A percentile compares a stretch with the other conserved stretches of the same genome.
These are phyloP conservation scores for Discostella stelligeroides DNA, from an alignment of 108 stramenopile species.

Conservation along the genomic window DNA sequence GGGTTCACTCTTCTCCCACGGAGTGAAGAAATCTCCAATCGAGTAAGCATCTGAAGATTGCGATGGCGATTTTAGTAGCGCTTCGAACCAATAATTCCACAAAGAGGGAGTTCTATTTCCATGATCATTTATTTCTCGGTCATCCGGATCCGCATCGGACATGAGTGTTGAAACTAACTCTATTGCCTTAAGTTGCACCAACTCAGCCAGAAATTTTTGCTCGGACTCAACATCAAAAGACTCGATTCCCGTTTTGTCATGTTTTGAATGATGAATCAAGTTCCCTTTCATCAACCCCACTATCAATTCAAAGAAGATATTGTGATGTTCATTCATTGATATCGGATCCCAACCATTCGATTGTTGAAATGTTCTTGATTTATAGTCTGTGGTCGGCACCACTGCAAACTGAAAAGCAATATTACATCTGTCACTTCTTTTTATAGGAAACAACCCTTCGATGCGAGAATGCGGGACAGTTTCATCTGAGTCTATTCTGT, in stretches of 20 bases:
- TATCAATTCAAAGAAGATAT: constrained; percentile 37
- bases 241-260: neutral
- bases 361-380: neutral
- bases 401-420: constrained; percentile 12
- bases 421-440: neutral
- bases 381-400: constrained; percentile 14
- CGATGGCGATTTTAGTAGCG: constrained; percentile 32
- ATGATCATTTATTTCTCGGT: constrained; percentile 2
- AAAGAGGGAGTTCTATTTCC: constrained; percentile 34
- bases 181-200: constrained; percentile 31
- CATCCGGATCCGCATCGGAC: constrained; percentile 46
- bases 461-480: constrained; percentile 23
- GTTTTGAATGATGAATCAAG: neutral
- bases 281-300: constrained; percentile 44
- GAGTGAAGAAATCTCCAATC: constrained; percentile 37
- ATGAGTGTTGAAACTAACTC: constrained; percentile 35
- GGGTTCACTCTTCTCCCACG: constrained; percentile 26
- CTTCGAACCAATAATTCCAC: constrained; percentile 54
- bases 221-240: constrained; percentile 3
- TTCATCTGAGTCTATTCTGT: neutral
- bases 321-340: constrained; percentile 27
- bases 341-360: constrained; percentile 36
- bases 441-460: constrained; percentile 25
- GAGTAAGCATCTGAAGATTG: constrained; percentile 1
- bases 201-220: constrained; percentile 6